Base-by-base conservation (phyloP, 192 early-diverging fungal species). In the Backusella westeae region DNA sequence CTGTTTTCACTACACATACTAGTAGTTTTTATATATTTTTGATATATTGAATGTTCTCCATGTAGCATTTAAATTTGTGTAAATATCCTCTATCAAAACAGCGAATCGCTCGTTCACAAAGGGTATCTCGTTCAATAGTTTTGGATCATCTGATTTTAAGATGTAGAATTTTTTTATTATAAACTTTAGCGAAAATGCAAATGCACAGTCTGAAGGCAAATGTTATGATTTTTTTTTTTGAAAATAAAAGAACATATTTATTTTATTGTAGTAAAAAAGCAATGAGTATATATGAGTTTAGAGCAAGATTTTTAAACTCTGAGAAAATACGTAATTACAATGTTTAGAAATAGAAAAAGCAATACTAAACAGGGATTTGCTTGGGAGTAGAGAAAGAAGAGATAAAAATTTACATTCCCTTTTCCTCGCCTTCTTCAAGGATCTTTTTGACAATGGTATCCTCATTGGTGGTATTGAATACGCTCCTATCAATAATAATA, bases 381-480 rank as follows among this genome's bases (percentile, higher is more conserved):
- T 32, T 34, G 29, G 66, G 66, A 19, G 34, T 14, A 67, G 19
- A 67, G 6, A 65, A 26, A 67, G 4, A 67, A 67, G 32, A 32
- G 32, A 32, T 32, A 32, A 34, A 67, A 9, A 53, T 42, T 67
- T 78, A 78, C 17, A 70, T 41, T n/a, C 59, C 68, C 34, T 83
- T 77, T 21, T 74, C 46, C 69, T 71, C 71, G 29, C 84, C 84
- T 4, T 76, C 26, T 34, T 77, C 52, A 5, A 83, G 17, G 53
- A 85, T 85, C 32, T 70, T 78, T 36, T 75, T 75, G 44, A 79
- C 75, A 23, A 85, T 74, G 6, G 49, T 68, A 23, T 82, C 79
- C 23, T 42, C 14, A 49, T 81, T 78, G 53, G 32, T 17, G 6
- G 84, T 85, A 23, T 44, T 41, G 32, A 85, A 85, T 6, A 69